Evolutionary conservation across 805 yeast genomes (phyloP), one percentile per base, ranked within the genome.

Genomic region (Blastobotrys terrestris): DNA sequence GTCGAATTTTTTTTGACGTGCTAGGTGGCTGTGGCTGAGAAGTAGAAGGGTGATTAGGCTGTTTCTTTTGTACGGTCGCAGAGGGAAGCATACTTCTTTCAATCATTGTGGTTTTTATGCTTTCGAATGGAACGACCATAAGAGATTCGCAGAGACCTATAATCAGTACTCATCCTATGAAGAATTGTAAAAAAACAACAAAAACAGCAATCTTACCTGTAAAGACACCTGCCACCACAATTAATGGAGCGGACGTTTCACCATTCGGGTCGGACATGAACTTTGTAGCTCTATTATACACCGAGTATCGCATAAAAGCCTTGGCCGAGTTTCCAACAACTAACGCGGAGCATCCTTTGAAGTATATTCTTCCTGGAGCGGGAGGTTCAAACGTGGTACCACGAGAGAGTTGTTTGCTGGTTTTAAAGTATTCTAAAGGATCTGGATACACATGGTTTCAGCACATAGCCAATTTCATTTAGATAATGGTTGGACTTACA

Each of bases 61-160:
- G 39, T 18, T 19, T 31, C 22, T 15, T 21, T 15, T n/a, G 16
- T 19, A 13, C 8, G 16, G 15, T 44, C 16, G 49, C 47, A 20
- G 55, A 47, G 13, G 44, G 40, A 15, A 35, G 42, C 16, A 45
- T 49, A 7, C 52, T 49, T 15, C 64, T 41, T 45, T 62, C 61
- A 19, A 62, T 58, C 64, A 62, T 62, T 4, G 65, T 60, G 21
- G 60, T 58, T 40, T 62, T 62, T 18, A 62, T 58, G 46, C 69
- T 87, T 63, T 92, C 99, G 66, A 92, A 91, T 0, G 98, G 99
- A 16, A 94, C 86, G 19, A 92, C 80, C 26, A 65, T 53, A 35
- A 90, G 57, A 1, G 95, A 83, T 67, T 94, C 98, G 44, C 84
- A 71, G 53, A 85, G 75, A 1, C 96, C 35, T 26, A 26, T 5